Conservation (phyloP, 2,329 filamentous ascomycete genomes). For the Scytalidium sp. region DNA sequence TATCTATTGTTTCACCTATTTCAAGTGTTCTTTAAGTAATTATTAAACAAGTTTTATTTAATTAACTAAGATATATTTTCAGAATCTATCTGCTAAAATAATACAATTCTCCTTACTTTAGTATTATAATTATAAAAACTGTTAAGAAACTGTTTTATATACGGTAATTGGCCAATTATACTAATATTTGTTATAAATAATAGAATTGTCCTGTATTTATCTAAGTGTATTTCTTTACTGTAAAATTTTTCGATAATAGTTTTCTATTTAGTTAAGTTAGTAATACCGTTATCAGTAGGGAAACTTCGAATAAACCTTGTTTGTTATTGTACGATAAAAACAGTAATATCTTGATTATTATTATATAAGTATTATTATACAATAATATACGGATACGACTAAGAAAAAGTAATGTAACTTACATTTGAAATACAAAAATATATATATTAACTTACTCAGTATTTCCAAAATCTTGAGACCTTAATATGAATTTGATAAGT, state of each 20-base stretch:
- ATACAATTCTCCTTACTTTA: conserved; percentile 3
- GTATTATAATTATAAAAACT: conserved; percentile 2
- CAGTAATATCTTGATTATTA: conserved; percentile 1
- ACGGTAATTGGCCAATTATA: conserved; percentile 9
- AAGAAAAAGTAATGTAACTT: no score
- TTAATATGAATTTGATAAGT: conserved; percentile 1
- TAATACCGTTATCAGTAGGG: no score
- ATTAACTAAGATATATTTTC: no score
- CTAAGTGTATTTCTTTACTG: conserved; percentile 8
- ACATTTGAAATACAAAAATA: conserved; percentile 11
- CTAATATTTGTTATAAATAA: conserved; percentile 13
- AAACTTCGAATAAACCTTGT: no score
- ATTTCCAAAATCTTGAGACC: conserved; percentile 7
- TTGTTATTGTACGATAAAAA: conserved; percentile 4
- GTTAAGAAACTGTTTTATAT: no score
- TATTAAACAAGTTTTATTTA: no score
- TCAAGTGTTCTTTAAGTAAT: no score
- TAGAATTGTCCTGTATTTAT: conserved; percentile 11
- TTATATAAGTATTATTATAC: conserved; percentile 8
- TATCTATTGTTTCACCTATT: no score
- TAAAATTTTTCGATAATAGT: conserved; percentile 13
- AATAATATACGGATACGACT: conserved; percentile 11
- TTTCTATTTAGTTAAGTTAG: background rate
- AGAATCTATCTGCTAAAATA: no score
- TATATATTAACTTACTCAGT: conserved; percentile 7